Conservation (phyloP, 805 yeast species). For the Myxozyma neotropica region DNA sequence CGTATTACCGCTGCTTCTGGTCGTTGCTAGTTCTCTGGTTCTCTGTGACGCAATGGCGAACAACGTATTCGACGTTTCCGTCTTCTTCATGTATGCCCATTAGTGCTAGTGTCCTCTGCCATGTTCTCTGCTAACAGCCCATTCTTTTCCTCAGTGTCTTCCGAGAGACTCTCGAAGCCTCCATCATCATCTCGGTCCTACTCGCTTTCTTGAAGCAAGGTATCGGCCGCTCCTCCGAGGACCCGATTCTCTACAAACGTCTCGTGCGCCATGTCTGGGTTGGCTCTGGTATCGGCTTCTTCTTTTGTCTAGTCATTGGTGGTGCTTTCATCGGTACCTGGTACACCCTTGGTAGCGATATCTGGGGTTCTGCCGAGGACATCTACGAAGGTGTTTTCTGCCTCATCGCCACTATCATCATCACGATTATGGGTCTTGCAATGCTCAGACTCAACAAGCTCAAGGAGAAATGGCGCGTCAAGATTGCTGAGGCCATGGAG, state of each 20-base stretch:
- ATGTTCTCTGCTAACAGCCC: too few species aligned
- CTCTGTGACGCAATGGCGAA: conserved; percentile 45
- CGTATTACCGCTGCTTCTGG: too few species aligned
- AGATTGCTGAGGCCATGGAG: conserved; percentile 81
- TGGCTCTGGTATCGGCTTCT: conserved; percentile 73
- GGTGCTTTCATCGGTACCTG: conserved; percentile 93
- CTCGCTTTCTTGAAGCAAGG: conserved; percentile 91
- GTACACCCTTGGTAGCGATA: conserved; percentile 75
- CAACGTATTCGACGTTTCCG: conserved; percentile 54
- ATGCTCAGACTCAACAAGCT: conserved; percentile 94
- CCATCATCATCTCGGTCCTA: conserved; percentile 85
- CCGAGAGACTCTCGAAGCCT: conserved; percentile 93
- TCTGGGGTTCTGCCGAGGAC: conserved; percentile 89
- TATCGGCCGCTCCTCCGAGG: conserved; percentile 52
- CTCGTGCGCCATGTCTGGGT: conserved; percentile 82
- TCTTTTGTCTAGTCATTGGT: conserved; percentile 82
- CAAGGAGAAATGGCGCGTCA: conserved; percentile 96
- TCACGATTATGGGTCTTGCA: conserved; percentile 92
- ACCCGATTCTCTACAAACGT: conserved; percentile 56
- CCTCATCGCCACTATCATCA: conserved; percentile 84
- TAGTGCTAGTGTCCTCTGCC: too few species aligned
- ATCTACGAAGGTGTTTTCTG: conserved; percentile 97
- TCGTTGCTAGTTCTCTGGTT: background rate
- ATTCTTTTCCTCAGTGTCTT: too few species aligned
- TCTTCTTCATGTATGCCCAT: conserved; percentile 35